These are phyloP conservation scores for Chlamydomonas incerta DNA, from an alignment of 139 green algal genomes.

Conservation along the genomic window DNA sequence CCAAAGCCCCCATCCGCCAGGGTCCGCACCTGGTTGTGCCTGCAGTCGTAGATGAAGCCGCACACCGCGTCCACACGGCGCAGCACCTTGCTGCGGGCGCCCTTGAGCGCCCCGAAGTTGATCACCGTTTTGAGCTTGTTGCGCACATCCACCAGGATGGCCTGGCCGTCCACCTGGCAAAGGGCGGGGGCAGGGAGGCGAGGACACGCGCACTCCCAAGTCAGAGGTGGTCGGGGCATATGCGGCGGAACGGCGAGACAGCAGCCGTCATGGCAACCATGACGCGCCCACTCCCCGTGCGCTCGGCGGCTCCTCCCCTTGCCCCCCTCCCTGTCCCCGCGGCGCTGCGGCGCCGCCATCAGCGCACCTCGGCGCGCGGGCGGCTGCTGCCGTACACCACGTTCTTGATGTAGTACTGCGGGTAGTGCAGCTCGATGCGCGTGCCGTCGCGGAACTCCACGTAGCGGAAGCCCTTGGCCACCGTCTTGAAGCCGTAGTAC, in stretches of 20 bases:
- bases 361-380: conserved; percentile 49
- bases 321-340: no score
- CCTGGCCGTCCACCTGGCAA: conserved; percentile 68
- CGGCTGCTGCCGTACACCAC: conserved; percentile 56
- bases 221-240: no score
- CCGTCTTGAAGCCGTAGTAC: conserved; percentile 80
- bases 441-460: conserved; percentile 79
- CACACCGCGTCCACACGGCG: conserved; percentile 69
- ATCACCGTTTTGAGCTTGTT: conserved; percentile 61
- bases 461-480: conserved; percentile 71
- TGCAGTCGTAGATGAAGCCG: conserved; percentile 67
- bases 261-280: no score
- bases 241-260: no score
- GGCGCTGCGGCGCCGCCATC: no score
- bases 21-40: conserved; percentile 20
- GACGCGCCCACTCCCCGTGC: no score
- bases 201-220: no score
- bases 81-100: conserved; percentile 52
- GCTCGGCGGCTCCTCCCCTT: no score
- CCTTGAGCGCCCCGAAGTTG: conserved; percentile 66
- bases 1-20: no score
- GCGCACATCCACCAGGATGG: conserved; percentile 59
- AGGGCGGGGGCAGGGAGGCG: no score
- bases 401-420: conserved; percentile 72
- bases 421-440: conserved; percentile 76